phyloP scores from a whole-genome alignment of 495 filamentous ascomycete species.

The Neurospora africana region DNA sequence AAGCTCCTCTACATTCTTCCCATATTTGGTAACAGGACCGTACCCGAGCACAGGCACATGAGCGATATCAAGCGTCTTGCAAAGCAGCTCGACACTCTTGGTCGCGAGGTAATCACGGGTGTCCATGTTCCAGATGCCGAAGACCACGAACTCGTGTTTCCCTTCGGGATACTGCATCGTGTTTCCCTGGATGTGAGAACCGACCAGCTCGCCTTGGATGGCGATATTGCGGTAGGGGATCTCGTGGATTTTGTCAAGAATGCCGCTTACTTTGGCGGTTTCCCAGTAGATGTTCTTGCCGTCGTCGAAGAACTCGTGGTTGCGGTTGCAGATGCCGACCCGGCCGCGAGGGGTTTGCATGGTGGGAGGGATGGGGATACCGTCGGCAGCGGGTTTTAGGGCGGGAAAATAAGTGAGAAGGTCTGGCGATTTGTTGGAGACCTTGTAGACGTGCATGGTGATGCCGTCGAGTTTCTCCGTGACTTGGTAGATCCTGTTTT shows the following conservation, averaged over 20 bases:
- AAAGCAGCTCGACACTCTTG: slow-evolving; percentile 1
- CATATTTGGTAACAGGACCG: neutral
- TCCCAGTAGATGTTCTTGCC: slow-evolving; percentile 6
- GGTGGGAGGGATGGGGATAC: neutral
- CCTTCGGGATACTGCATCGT: slow-evolving; percentile 10
- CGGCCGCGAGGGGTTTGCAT: neutral
- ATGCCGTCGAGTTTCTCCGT: slow-evolving; percentile 20
- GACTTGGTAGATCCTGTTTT: slow-evolving; percentile 9
- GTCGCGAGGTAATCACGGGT: neutral
- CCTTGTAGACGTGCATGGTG: slow-evolving; percentile 15
- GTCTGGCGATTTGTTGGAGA: neutral
- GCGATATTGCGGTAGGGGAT: slow-evolving; percentile 8
- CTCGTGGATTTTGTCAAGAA: slow-evolving; percentile 1
- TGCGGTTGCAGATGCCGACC: neutral
- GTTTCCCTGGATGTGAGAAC: slow-evolving; percentile 9
- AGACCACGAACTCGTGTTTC: slow-evolving; percentile 12
- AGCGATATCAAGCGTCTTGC: slow-evolving; percentile 2
- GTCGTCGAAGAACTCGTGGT: neutral
- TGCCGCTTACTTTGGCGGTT: slow-evolving; percentile 1
- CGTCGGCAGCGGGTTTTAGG: neutral
- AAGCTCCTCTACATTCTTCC: slow-evolving; percentile 3
- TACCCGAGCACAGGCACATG: slow-evolving; percentile 10
- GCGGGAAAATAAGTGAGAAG: neutral
- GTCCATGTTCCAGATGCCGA: slow-evolving; percentile 15
- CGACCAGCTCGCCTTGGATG: slow-evolving; percentile 13